Conservation (phyloP, 2,329 filamentous ascomycete species). For the Neoascochyta sp. region DNA sequence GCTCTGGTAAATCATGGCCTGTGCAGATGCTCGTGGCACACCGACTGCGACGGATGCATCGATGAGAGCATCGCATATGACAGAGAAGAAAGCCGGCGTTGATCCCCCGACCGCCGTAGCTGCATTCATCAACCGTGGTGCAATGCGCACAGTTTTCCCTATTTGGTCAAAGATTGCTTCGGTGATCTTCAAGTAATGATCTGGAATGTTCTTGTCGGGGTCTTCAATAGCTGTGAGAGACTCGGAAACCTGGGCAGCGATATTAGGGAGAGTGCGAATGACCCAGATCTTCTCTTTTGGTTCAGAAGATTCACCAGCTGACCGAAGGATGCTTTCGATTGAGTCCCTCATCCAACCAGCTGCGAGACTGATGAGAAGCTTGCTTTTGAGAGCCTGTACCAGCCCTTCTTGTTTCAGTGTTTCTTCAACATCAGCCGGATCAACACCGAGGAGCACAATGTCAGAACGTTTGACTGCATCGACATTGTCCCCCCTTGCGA, state of each 20-base stretch:
- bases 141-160: constrained; percentile 20
- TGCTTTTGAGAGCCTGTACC: constrained; percentile 40
- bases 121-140: constrained; percentile 23
- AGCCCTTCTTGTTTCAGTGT: constrained; percentile 41
- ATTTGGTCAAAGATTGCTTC: constrained; percentile 22
- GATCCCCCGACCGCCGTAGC: constrained; percentile 29
- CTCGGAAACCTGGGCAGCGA: constrained; percentile 44
- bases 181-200: constrained; percentile 12
- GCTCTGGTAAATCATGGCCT: constrained; percentile 31
- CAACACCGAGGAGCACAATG: constrained; percentile 47
- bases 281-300: constrained; percentile 22
- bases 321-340: constrained; percentile 38
- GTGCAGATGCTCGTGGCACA: constrained; percentile 20
- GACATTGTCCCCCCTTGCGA: constrained; percentile 37
- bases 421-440: constrained; percentile 44
- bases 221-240: constrained; percentile 39
- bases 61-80: constrained; percentile 31
- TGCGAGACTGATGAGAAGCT: constrained; percentile 51
- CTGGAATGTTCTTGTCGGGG: constrained; percentile 15
- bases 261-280: constrained; percentile 45
- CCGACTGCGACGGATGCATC: constrained; percentile 31
- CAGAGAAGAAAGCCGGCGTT: constrained; percentile 31
- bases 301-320: neutral
- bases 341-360: constrained; percentile 48
- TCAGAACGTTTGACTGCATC: constrained; percentile 37